A percentile compares a stretch with the other conserved stretches of the same genome.
phyloP scores from a whole-genome alignment of 345 rosid species.

The Populus simonii region DNA sequence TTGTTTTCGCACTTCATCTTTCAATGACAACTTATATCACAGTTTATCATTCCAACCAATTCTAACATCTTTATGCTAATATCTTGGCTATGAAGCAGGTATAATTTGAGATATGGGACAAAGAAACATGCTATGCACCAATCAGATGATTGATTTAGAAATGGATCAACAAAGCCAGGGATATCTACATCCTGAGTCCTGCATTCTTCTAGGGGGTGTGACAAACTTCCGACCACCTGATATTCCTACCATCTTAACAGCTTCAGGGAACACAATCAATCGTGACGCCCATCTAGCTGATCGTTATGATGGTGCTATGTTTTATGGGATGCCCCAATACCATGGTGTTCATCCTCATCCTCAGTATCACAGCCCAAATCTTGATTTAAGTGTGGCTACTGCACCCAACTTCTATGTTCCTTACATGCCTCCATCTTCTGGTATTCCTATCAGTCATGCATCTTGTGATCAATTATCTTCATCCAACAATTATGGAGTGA shows the following conservation, averaged over 20 bases:
- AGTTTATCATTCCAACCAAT: background rate
- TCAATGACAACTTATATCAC: background rate
- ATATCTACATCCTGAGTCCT: constrained; percentile 45
- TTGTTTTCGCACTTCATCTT: background rate
- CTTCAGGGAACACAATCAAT: constrained; percentile 38
- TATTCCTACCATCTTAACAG: constrained; percentile 35
- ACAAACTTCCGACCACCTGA: constrained; percentile 49
- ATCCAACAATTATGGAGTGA: constrained; percentile 40
- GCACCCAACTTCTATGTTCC: constrained; percentile 49
- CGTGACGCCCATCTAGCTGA: constrained; percentile 44
- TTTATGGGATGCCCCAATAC: constrained; percentile 46
- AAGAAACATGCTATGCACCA: constrained; percentile 42
- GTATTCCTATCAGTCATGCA: constrained; percentile 43
- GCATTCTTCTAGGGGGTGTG: constrained; percentile 43
- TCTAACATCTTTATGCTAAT: constrained; percentile 11
- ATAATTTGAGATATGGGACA: constrained; percentile 46
- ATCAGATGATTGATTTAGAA: constrained; percentile 49
- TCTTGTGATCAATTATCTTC: constrained; percentile 43
- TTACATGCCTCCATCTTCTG: constrained; percentile 32
- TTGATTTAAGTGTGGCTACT: constrained; percentile 47
- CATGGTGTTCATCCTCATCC: constrained; percentile 46
- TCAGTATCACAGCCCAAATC: constrained; percentile 41
- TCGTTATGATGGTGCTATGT: constrained; percentile 42
- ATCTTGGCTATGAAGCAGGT: constrained; percentile 25
- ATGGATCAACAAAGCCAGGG: constrained; percentile 48